Base-by-base conservation (phyloP, 1,139 yeast species). In the Candida dubliniensis region DNA sequence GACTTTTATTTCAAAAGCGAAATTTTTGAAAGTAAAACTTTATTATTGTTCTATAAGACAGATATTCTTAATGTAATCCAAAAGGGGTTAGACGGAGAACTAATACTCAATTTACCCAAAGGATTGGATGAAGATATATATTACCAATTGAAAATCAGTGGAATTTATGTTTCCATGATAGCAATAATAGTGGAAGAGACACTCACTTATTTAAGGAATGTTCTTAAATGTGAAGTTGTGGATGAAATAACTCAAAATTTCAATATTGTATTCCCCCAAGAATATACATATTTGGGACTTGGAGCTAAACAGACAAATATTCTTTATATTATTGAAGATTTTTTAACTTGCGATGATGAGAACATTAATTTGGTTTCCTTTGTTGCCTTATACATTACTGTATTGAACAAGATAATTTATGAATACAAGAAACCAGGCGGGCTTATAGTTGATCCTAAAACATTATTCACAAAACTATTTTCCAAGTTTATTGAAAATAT, bases 121-220 rank as follows among this genome's bases (percentile, higher is more conserved):
- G 47, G 40, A 30, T 34, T 31, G n/a, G 36, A 38, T 13, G 45
- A 35, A 12, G 45, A 38, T 10, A 30, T 40, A n/a, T 36, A 31
- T 10, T 27, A 31, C 11, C 42, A 41, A 32, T 35, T 49, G 34
- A 44, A 47, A 34, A 36, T 61, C 8, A 61, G 58, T 39, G 71
- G 72, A 0, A 48, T 66, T 1, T 69, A 61, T 46, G 46, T 69
- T 36, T 56, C 64, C 31, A 61, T 71, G 60, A 50, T 71, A 14
- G 58, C 63, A 1, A 44, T 71, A 13, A 56, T 71, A 1, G 54
- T 70, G 2, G 71, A 69, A 36, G 74, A 70, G 36, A 49, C 67
- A 3, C 52, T 69, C 27, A 62, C 58, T 12, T 44, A 56, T 4
- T 51, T 69, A 13, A 45, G 66, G 40, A 46, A 40, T 35, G 49